Percentiles rank a stretch among this genome's conserved stretches.
Conservation (phyloP, 148 eudicot genomes). For the Limonium bicolor region DNA sequence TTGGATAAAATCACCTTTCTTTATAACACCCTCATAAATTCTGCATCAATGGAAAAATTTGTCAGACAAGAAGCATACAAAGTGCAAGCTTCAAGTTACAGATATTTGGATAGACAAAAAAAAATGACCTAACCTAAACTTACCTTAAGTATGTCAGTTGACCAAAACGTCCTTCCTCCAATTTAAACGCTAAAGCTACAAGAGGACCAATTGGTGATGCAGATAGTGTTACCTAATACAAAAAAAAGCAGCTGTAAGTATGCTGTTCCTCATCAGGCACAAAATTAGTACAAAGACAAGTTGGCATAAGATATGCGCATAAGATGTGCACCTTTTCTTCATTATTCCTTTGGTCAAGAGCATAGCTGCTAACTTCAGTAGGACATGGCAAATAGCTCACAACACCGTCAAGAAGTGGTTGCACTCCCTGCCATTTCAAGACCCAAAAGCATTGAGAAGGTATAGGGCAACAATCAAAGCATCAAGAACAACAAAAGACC, state of each 20-base stretch:
- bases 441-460: not conserved
- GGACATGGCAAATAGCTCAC: conserved; percentile 81
- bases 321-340: conserved; percentile 71
- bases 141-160: conserved; percentile 91
- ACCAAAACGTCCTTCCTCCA: conserved; percentile 95
- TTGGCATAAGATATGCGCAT: not conserved
- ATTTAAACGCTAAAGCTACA: conserved; percentile 89
- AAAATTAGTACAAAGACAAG: not conserved
- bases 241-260: conserved; percentile 2
- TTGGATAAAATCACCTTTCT: conserved; percentile 85
- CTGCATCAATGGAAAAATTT: conserved; percentile 22
- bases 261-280: not conserved
- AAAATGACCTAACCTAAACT: not conserved
- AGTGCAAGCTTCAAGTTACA: not conserved
- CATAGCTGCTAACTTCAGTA: conserved; percentile 73
- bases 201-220: conserved; percentile 76
- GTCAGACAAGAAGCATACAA: conserved; percentile 3
- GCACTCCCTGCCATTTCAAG: conserved; percentile 59
- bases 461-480: not conserved
- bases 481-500: not conserved
- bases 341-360: conserved; percentile 76
- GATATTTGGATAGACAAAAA: not conserved
- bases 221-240: conserved; percentile 46
- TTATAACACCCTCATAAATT: conserved; percentile 83
- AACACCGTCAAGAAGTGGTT: conserved; percentile 94